Evolutionary conservation across 2,329 filamentous ascomycete genomes (phyloP), one percentile per base, ranked within the genome.

Genomic region (Penicillium sp.): DNA sequence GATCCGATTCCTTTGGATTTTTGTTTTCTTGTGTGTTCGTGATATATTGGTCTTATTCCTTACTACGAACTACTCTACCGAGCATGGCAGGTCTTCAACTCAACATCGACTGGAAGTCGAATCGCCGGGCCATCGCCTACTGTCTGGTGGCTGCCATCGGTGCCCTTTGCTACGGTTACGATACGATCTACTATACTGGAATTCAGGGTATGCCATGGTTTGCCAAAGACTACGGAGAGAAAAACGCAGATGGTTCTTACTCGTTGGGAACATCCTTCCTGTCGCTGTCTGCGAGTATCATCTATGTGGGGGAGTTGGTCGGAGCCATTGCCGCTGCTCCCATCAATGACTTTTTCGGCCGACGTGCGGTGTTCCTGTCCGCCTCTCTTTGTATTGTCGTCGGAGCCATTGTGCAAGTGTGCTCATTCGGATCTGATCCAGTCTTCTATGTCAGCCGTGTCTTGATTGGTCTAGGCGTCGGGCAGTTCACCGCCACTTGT

Each of bases 301-400:
- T 76, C 60, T 72, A 75, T 54, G 69, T 76, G 15, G 73, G 73
- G n/a, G 73, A 76, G 46, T 61, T 74, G 0, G 46, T 73, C 31
- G 73, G 73, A 35, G 68, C 73, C 6, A 56, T 75, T 5, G 35
- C 61, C 6, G 63, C 72, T 12, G 71, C 71, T 2, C 72, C 71
- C 7, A 68, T 74, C 56, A 76, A 75, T 56, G 72, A 75, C 45
- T 48, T 55, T 32, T 69, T 65, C 54, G 73, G 73, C 23, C 67
- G 72, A 18, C 71, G 71, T 47, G 58, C 61, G 2, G 70, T 72
- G 8, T 73, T 75, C 55, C 68, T 68, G 54, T 61, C 62, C 13
- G 72, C 69, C 2, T 69, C 72, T 3, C 23, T 65, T 7, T 71
- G 67, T 49, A 72, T 75, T 50, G 56, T 74, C 15, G 62, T 51